These are phyloP conservation scores for Citrus trifoliata DNA, from an alignment of 345 rosid genomes.

Conservation along the genomic window DNA sequence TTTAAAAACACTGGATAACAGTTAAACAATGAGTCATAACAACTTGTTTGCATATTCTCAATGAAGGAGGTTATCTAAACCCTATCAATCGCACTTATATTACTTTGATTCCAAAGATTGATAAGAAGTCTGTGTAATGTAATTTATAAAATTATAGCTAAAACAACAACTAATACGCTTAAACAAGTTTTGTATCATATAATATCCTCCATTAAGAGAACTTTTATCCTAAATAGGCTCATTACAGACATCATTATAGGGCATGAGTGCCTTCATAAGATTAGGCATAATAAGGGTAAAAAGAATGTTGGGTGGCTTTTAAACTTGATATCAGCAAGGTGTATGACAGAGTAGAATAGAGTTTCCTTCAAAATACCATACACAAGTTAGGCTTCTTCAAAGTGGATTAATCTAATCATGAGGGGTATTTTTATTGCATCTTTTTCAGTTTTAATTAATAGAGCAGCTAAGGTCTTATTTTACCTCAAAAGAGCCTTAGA, in stretches of 20 bases:
- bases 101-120: neutral
- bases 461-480: fast-evolving
- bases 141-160: too few relatives aligned
- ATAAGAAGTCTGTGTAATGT: neutral
- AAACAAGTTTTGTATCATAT: too few relatives aligned
- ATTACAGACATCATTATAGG: too few relatives aligned
- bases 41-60: neutral
- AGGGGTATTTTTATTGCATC: neutral
- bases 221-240: too few relatives aligned
- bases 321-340: neutral
- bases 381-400: neutral
- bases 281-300: too few relatives aligned
- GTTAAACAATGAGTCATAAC: fast-evolving
- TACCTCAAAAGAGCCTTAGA: neutral
- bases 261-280: too few relatives aligned
- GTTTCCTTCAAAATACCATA: neutral
- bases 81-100: neutral
- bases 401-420: neutral
- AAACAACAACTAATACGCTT: too few relatives aligned
- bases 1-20: too few relatives aligned
- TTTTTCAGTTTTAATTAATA: too few relatives aligned
- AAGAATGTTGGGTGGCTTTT: neutral
- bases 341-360: neutral
- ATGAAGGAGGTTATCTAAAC: neutral
- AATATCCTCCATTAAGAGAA: fast-evolving